phyloP scores from a whole-genome alignment of 2,329 filamentous ascomycete species.

The Fusarium oxysporum region DNA sequence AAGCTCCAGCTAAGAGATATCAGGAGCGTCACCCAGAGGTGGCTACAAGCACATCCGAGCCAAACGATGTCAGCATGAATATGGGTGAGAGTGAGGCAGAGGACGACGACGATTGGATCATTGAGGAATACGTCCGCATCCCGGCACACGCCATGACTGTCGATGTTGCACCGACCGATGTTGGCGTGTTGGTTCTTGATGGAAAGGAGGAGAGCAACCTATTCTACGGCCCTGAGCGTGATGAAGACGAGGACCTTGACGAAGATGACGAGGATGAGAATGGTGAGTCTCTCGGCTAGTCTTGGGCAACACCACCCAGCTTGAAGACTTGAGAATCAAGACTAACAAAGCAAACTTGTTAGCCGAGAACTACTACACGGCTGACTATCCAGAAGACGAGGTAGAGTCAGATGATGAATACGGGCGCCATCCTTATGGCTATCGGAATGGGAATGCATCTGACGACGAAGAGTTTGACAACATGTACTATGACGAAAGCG shows the following conservation, averaged over 20 bases:
- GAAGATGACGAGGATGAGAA: conserved; percentile 75
- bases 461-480: conserved; percentile 67
- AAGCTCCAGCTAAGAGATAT: conserved; percentile 65
- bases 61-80: conserved; percentile 48
- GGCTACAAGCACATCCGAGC: conserved; percentile 9
- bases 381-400: conserved; percentile 85
- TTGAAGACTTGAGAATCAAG: conserved; percentile 1
- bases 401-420: conserved; percentile 72
- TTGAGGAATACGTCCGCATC: conserved; percentile 73
- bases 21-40: conserved; percentile 65
- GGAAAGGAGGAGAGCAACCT: conserved; percentile 68
- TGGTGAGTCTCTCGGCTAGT: conserved; percentile 55
- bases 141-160: conserved; percentile 63
- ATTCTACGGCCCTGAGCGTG: conserved; percentile 69
- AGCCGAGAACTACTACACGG: conserved; percentile 83
- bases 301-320: not conserved
- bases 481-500: conserved; percentile 51
- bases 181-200: conserved; percentile 68
- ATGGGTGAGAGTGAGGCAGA: conserved; percentile 59
- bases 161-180: conserved; percentile 60
- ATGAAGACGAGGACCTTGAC: conserved; percentile 69
- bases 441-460: conserved; percentile 64
- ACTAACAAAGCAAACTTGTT: conserved; percentile 28
- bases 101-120: conserved; percentile 67
- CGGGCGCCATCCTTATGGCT: conserved; percentile 66